Percentiles rank a stretch among this genome's conserved stretches.
Evolutionary conservation across 2,329 filamentous ascomycete genomes (phyloP).

Genomic region (Aspergillus felis): DNA sequence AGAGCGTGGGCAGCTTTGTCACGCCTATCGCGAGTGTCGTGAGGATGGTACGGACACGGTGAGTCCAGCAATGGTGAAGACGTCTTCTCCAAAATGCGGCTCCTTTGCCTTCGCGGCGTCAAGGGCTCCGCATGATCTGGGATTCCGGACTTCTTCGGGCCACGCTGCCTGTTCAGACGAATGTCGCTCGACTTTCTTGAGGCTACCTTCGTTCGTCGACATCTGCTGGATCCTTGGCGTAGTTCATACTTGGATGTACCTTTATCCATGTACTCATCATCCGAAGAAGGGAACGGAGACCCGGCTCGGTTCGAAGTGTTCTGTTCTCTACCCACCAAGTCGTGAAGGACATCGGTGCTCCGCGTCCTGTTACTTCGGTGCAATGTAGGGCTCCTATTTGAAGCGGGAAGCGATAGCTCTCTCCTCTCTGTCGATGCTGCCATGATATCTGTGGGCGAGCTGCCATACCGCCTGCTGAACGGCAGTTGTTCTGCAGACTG

Average conservation of each 20-base stretch:
- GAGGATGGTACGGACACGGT: slow-evolving; percentile 17
- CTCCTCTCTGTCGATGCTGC: slow-evolving; percentile 3
- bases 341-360: slow-evolving; percentile 18
- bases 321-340: slow-evolving; percentile 14
- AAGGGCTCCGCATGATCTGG: slow-evolving; percentile 13
- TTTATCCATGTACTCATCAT: slow-evolving; percentile 33
- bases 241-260: slow-evolving; percentile 6
- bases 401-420: slow-evolving; percentile 8
- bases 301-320: slow-evolving; percentile 19
- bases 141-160: slow-evolving; percentile 5
- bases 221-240: slow-evolving; percentile 4
- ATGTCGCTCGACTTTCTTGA: slow-evolving; percentile 7
- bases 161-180: slow-evolving; percentile 1
- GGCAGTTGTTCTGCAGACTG: slow-evolving; percentile 9
- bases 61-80: slow-evolving; percentile 23
- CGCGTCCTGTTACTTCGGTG: slow-evolving; percentile 22
- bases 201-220: slow-evolving; percentile 11
- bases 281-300: slow-evolving; percentile 38
- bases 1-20: slow-evolving; percentile 12
- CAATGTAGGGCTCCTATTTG: slow-evolving; percentile 12
- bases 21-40: slow-evolving; percentile 17
- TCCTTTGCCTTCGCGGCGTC: slow-evolving; percentile 22
- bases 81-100: slow-evolving; percentile 15
- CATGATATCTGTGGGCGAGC: slow-evolving; percentile 9
- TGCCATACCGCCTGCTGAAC: slow-evolving; percentile 14